Evolutionary conservation across 78 protist species (phyloP), one percentile per base, ranked within the genome.

Genomic region (Diacronema lutheri): DNA sequence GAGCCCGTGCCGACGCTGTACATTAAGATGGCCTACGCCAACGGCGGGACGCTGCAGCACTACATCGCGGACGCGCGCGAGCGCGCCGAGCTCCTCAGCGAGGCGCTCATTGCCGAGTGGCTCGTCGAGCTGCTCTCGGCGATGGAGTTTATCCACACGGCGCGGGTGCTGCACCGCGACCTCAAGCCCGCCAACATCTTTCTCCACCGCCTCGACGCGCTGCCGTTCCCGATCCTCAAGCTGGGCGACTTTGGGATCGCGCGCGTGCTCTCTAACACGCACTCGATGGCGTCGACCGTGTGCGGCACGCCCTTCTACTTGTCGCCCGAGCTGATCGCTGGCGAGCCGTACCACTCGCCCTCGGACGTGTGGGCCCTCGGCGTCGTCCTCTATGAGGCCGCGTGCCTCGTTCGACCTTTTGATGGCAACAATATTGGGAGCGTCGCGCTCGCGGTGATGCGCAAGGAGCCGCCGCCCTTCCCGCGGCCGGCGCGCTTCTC

Each of bases 231-330:
- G 56, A 5, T 50, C 12, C 33, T 78, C 29, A 86, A 86, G 84
- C 58, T 86, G 31, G 89, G 85, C 40, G 89, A 86, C 46, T 40
- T 86, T 37, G 90, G 71, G 69, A 25, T 78, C 31, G 37, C 81
- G 81, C 37, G 46, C 35, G 13, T 5, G 25, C 31, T 77, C 33
- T 31, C 62, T 29, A 31, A 65, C 37, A n/a, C 12, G 19, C 10
- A 46, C 21, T 0, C 1, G n/a, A 5, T 73, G 38, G 83, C 83
- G 11, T 4, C 23, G 40, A 61, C 84, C 7, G 13, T 38, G 57
- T 35, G 56, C 71, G 84, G 84, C 71, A 79, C 84, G 46, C 84
- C 84, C 1, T 61, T 9, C 58, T 79, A 56, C 68, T 4, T 79
- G 23, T 40, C 58, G 23, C 84, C 84, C 21, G 84, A 79, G 55